Conservation (phyloP, 768 basidiomycete genomes). For the Agrocybe pediades region DNA sequence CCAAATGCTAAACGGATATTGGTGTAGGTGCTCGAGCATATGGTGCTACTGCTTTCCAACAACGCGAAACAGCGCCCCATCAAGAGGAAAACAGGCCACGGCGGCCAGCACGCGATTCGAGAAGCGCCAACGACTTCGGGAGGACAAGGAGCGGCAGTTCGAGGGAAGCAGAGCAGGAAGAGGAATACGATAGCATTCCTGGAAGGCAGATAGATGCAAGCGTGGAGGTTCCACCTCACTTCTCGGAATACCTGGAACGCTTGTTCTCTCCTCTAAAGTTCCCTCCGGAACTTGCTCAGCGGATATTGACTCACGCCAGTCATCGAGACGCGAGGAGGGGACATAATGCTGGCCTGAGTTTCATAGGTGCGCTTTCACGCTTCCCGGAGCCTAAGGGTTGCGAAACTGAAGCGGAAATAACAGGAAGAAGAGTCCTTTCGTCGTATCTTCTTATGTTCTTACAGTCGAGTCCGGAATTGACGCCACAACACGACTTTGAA, state of each 20-base stretch:
- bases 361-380: slow-evolving; percentile 59
- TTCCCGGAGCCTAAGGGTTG: neutral
- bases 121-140: neutral
- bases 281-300: slow-evolving; percentile 66
- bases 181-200: neutral
- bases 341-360: slow-evolving; percentile 72
- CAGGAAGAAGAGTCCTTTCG: slow-evolving; percentile 74
- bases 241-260: slow-evolving; percentile 54
- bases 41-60: slow-evolving; percentile 26
- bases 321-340: slow-evolving; percentile 67
- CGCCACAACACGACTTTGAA: slow-evolving; percentile 57
- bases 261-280: slow-evolving; percentile 71
- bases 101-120: slow-evolving; percentile 6
- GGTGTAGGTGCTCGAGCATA: slow-evolving; percentile 25
- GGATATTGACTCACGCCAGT: slow-evolving; percentile 78
- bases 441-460: slow-evolving; percentile 77
- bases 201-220: neutral
- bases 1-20: neutral
- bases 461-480: slow-evolving; percentile 50
- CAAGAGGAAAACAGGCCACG: neutral
- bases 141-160: neutral
- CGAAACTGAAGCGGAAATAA: neutral
- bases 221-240: slow-evolving; percentile 2
- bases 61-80: slow-evolving; percentile 12
- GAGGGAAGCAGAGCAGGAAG: neutral